Evolutionary conservation across 805 yeast species (phyloP), one percentile per base, ranked within the genome.

Genomic region (Candida broadrunensis): DNA sequence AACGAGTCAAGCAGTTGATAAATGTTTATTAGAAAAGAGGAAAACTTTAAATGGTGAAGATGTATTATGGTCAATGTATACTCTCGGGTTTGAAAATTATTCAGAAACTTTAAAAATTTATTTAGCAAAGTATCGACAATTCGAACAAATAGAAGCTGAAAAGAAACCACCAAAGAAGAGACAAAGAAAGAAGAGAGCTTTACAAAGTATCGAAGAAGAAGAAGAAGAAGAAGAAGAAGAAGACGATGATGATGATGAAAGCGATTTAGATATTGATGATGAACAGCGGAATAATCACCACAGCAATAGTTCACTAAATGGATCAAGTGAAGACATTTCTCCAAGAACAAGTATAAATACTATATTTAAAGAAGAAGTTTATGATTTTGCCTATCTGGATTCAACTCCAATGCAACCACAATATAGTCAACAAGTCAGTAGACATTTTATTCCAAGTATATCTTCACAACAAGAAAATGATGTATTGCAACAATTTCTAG

Each of bases 21-120:
- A 79, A 50, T 84, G 91, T 52, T 65, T 73, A 14, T 64, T 81
- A 5, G 91, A 84, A 47, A 84, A 82, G 56, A 64, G 95, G 35
- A 85, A 85, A 56, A 84, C 91, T 0, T 67, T 85, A 25, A 84
- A 83, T 48, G 93, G 93, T 7, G 93, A 85, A 54, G 95, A 85
- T 49, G 77, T 85, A 1, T 62, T 85, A 29, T 80, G 77, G 61
- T 73, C 89, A 2, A 65, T 85, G 75, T 73, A 80, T 45, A 74
- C 81, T 2, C 61, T 85, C 27, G 93, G 93, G 3, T 85, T 85
- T 54, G 93, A 85, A 55, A 83, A 84, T 54, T 85, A 85, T 54
- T 86, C 90, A 1, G 91, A 84, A 55, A 81, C 83, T 2, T 64
- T 85, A 44, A 83, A 83, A 57, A 85, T 85, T 23, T 85, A 84